Conservation (phyloP, 148 eudicot species). For the Dianthus caryophyllus region DNA sequence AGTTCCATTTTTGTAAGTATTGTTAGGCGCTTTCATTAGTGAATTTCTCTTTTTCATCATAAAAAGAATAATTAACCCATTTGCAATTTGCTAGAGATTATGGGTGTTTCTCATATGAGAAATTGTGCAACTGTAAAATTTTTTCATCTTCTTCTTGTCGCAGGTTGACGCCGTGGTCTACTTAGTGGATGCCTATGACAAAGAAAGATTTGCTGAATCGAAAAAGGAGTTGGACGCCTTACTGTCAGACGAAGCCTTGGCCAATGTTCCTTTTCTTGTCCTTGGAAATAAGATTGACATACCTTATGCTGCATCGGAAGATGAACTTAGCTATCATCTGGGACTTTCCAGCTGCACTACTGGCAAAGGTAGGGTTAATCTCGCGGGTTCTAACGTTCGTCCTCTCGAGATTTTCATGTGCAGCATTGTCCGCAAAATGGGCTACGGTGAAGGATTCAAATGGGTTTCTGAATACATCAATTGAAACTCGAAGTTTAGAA, state of each 20-base stretch:
- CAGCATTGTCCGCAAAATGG: conserved; percentile 80
- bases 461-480: conserved; percentile 76
- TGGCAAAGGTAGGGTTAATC: conserved; percentile 66
- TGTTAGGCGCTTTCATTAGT: too few species aligned
- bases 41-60: too few species aligned
- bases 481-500: conserved; percentile 4
- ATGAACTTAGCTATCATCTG: conserved; percentile 49
- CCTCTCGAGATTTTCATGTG: conserved; percentile 76
- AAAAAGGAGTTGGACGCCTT: conserved; percentile 64
- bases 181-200: conserved; percentile 66
- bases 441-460: conserved; percentile 71
- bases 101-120: too few species aligned
- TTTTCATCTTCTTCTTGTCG: conserved; percentile 6
- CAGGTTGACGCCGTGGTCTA: conserved; percentile 75
- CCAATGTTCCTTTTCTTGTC: conserved; percentile 60
- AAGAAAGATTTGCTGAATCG: conserved; percentile 64
- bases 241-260: conserved; percentile 51
- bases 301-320: conserved; percentile 65
- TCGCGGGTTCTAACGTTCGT: conserved; percentile 48
- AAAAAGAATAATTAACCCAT: too few species aligned
- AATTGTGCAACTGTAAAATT: neutral
- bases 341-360: conserved; percentile 55
- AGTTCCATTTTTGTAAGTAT: too few species aligned
- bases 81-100: too few species aligned
- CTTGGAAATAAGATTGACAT: conserved; percentile 70